Percentiles rank a stretch among this genome's conserved stretches.
Evolutionary conservation across 2,329 filamentous ascomycete genomes (phyloP).

Genomic region (Pseudophaeomoniella oleicola): DNA sequence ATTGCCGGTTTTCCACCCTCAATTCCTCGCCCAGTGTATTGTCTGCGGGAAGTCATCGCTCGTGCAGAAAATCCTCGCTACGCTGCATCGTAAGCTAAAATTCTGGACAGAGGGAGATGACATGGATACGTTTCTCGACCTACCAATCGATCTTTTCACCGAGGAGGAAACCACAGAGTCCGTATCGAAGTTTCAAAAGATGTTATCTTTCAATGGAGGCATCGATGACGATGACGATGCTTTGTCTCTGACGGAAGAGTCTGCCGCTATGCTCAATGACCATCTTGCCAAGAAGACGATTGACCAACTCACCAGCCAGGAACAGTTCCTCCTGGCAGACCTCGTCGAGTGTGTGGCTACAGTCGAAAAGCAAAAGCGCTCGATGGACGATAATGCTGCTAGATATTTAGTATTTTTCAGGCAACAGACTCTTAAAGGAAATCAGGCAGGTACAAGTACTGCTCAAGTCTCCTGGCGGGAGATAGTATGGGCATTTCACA

Average conservation of each 20-base stretch:
- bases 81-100: slow-evolving; percentile 62
- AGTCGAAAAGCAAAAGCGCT: slow-evolving; percentile 74
- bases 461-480: slow-evolving; percentile 34
- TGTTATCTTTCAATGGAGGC: slow-evolving; percentile 37
- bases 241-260: slow-evolving; percentile 54
- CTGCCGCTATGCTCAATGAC: slow-evolving; percentile 57
- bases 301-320: slow-evolving; percentile 65
- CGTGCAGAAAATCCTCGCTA: slow-evolving; percentile 58
- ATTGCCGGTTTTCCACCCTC: slow-evolving; percentile 80
- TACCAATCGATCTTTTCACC: slow-evolving; percentile 34
- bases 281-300: slow-evolving; percentile 61
- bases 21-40: slow-evolving; percentile 77
- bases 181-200: slow-evolving; percentile 29
- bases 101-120: slow-evolving; percentile 70
- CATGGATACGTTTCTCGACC: slow-evolving; percentile 63
- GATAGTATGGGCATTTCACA: slow-evolving; percentile 30
- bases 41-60: slow-evolving; percentile 59
- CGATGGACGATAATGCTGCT: slow-evolving; percentile 79
- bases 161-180: slow-evolving; percentile 29
- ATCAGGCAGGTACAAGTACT: background rate
- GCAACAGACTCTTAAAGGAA: slow-evolving; percentile 57
- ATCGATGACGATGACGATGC: slow-evolving; percentile 40
- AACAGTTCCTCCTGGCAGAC: slow-evolving; percentile 73
- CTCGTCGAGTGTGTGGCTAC: slow-evolving; percentile 73
- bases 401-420: slow-evolving; percentile 80